Percentiles rank a stretch among this genome's conserved stretches.
phyloP scores from a whole-genome alignment of 1,284 basidiomycete genomes.

The Neolentinus lepideus region DNA sequence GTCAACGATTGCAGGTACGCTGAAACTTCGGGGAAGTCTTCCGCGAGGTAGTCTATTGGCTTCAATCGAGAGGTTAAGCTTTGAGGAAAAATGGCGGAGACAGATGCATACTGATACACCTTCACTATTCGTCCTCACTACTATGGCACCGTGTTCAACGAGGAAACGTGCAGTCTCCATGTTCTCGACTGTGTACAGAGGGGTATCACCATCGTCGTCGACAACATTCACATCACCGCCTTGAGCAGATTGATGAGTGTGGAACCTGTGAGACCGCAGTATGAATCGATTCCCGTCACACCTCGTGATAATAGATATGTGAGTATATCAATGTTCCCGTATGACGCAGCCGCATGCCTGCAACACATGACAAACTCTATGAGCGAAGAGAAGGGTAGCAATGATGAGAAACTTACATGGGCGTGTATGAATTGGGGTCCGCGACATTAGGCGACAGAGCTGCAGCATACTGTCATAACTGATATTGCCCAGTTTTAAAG shows the following conservation, averaged over 20 bases:
- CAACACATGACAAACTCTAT: not conserved
- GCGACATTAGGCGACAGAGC: constrained; percentile 71
- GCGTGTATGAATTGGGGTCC: constrained; percentile 80
- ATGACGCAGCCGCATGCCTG: constrained; percentile 93
- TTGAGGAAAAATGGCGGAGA: constrained; percentile 3
- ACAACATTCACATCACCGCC: constrained; percentile 84
- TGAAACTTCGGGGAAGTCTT: constrained; percentile 79
- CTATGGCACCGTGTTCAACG: constrained; percentile 73
- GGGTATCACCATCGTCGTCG: constrained; percentile 87
- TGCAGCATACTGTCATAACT: constrained; percentile 16
- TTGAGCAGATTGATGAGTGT: constrained; percentile 19
- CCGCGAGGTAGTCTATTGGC: constrained; percentile 69
- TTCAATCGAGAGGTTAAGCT: constrained; percentile 19
- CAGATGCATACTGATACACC: constrained; percentile 62
- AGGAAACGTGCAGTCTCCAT: constrained; percentile 74
- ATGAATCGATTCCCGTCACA: constrained; percentile 17
- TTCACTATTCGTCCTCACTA: constrained; percentile 58
- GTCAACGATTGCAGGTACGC: constrained; percentile 42
- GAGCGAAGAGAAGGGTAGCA: not conserved
- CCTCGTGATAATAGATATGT: constrained; percentile 74
- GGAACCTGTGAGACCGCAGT: constrained; percentile 6
- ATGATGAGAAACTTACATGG: constrained; percentile 48
- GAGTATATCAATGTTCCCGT: constrained; percentile 73
- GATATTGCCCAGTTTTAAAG: not conserved
- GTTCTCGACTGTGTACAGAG: constrained; percentile 85